These are phyloP conservation scores for Cicer chorassanicum DNA, from an alignment of 306 rosid species.

Conservation along the genomic window DNA sequence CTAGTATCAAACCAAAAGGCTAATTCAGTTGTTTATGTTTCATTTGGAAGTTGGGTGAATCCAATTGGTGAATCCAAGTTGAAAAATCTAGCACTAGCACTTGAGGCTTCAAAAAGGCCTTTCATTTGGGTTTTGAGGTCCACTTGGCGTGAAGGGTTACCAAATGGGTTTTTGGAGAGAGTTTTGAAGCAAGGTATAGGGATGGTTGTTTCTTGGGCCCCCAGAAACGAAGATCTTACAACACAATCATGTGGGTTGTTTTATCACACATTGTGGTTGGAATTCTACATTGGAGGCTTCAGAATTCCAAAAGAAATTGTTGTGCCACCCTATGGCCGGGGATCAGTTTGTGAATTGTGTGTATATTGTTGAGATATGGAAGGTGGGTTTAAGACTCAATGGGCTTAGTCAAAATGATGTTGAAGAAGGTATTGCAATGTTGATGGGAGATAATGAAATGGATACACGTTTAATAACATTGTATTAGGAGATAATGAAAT, in stretches of 20 bases:
- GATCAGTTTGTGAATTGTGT: constrained; percentile 82
- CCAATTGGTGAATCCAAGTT: constrained; percentile 71
- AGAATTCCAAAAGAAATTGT: constrained; percentile 59
- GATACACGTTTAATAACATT: constrained; percentile 43
- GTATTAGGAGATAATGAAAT: too few relatives aligned
- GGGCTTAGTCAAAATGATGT: constrained; percentile 66
- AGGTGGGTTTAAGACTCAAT: constrained; percentile 61
- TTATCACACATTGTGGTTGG: constrained; percentile 95
- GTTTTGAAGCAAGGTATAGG: constrained; percentile 60
- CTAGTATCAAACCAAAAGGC: constrained; percentile 49
- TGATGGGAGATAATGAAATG: constrained; percentile 67
- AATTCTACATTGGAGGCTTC: constrained; percentile 87
- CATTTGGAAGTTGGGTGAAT: constrained; percentile 92
- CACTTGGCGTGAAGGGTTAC: constrained; percentile 68
- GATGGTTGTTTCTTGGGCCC: constrained; percentile 81
- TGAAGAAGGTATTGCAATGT: constrained; percentile 62
- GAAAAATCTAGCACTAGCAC: constrained; percentile 62
- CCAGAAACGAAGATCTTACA: constrained; percentile 70
- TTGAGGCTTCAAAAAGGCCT: constrained; percentile 61
- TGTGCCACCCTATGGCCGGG: constrained; percentile 85
- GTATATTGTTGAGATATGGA: constrained; percentile 73
- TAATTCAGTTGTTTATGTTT: constrained; percentile 66
- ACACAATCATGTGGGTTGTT: constrained; percentile 68
- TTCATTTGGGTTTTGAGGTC: constrained; percentile 78
- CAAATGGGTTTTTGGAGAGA: constrained; percentile 58